phyloP scores from a whole-genome alignment of 2,329 filamentous ascomycete species.

The Ceratocystis cacaofunesta region DNA sequence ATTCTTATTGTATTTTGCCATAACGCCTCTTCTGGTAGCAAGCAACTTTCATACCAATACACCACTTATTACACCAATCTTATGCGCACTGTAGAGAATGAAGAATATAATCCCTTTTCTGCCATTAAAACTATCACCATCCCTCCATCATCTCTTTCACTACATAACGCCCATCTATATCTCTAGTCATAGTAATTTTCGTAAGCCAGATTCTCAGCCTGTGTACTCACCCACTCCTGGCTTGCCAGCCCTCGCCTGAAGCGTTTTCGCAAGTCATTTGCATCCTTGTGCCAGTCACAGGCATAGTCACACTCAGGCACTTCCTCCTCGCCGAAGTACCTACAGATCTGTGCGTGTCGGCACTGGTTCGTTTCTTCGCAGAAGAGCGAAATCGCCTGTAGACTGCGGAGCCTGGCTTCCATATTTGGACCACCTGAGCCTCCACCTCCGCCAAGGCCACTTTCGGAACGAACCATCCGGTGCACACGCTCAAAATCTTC shows the following conservation, averaged over 20 bases:
- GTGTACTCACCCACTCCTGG: constrained; percentile 49
- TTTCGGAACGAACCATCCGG: constrained; percentile 31
- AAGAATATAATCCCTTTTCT: neutral
- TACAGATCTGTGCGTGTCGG: constrained; percentile 58
- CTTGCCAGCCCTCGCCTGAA: constrained; percentile 41
- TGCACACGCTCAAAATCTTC: constrained; percentile 69
- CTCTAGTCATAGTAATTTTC: constrained; percentile 35
- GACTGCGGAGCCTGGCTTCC: constrained; percentile 43
- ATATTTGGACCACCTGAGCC: constrained; percentile 6
- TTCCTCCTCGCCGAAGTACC: constrained; percentile 58
- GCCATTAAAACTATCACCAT: neutral
- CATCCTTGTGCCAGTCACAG: constrained; percentile 65
- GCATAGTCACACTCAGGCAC: constrained; percentile 53
- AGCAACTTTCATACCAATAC: neutral
- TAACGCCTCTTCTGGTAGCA: neutral
- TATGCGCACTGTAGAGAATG: neutral
- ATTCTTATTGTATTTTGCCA: neutral
- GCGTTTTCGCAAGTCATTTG: constrained; percentile 39
- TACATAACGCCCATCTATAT: neutral
- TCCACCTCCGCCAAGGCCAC: neutral
- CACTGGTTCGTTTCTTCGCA: constrained; percentile 65
- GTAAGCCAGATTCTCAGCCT: constrained; percentile 43
- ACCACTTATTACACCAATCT: neutral
- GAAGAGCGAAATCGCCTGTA: constrained; percentile 58
- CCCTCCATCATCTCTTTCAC: neutral